These are phyloP conservation scores for Aspergillus baeticus DNA, from an alignment of 495 filamentous ascomycete species.

Conservation along the genomic window DNA sequence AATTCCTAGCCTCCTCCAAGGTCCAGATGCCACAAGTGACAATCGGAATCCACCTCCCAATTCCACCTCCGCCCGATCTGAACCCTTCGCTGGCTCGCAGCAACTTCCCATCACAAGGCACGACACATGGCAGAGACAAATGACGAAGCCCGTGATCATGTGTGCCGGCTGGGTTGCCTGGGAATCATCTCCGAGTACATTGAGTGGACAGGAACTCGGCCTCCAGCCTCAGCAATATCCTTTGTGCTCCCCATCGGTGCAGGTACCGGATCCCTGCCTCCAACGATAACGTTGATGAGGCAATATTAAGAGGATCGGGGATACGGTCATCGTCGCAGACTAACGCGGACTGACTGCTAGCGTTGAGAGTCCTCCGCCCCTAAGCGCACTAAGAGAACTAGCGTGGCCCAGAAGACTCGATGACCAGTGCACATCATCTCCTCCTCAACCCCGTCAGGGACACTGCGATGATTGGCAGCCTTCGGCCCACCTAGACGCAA, in stretches of 20 bases:
- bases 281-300: not conserved
- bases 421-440: constrained; percentile 27
- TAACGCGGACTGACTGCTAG: not conserved
- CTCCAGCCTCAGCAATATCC: not conserved
- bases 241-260: no score
- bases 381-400: constrained; percentile 5
- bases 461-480: constrained; percentile 20
- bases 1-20: not conserved
- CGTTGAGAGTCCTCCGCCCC: not conserved
- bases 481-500: constrained; percentile 17
- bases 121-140: not conserved
- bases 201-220: not conserved
- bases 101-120: not conserved
- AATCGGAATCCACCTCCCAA: not conserved
- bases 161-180: not conserved
- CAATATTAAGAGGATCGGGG: constrained; percentile 1
- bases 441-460: constrained; percentile 23
- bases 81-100: constrained; percentile 11
- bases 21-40: constrained; percentile 13
- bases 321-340: not conserved
- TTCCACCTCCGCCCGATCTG: constrained; percentile 10
- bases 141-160: constrained; percentile 1
- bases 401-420: constrained; percentile 16
- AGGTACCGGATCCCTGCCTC: not conserved
- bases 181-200: not conserved